Evolutionary conservation across 2,329 filamentous ascomycete species (phyloP).

Genomic region (Microcyclospora tardicrescens): DNA sequence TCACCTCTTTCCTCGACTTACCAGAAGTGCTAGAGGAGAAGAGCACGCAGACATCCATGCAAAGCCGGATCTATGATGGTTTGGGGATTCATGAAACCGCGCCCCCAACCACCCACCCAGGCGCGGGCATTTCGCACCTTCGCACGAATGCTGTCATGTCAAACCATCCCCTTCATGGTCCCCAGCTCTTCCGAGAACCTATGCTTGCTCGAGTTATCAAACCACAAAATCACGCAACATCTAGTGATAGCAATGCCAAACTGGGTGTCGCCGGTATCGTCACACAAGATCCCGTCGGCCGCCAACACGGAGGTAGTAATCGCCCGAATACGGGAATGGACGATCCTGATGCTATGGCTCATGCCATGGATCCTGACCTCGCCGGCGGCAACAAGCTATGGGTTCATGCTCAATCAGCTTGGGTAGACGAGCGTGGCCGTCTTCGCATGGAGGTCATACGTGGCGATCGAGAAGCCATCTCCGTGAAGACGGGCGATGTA

Average conservation of each 20-base stretch:
- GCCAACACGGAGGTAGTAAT: constrained; percentile 1
- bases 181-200: constrained; percentile 39
- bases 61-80: constrained; percentile 5
- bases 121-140: constrained; percentile 49
- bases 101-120: constrained; percentile 51
- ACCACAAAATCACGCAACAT: constrained; percentile 28
- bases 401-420: constrained; percentile 36
- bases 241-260: constrained; percentile 21
- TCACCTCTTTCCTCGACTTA: constrained; percentile 45
- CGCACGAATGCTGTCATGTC: constrained; percentile 38
- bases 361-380: constrained; percentile 30
- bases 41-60: background rate
- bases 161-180: constrained; percentile 36
- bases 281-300: constrained; percentile 20
- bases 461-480: constrained; percentile 20
- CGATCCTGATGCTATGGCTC: constrained; percentile 27
- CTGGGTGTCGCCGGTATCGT: constrained; percentile 36
- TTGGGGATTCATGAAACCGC: constrained; percentile 17
- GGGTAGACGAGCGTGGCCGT: constrained; percentile 32
- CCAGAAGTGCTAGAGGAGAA: constrained; percentile 17
- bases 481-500: constrained; percentile 18
- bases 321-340: constrained; percentile 24
- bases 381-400: constrained; percentile 41
- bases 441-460: constrained; percentile 26
- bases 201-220: constrained; percentile 46